Base-by-base conservation (phyloP, 768 basidiomycete genomes). In the Boletus speciosus region DNA sequence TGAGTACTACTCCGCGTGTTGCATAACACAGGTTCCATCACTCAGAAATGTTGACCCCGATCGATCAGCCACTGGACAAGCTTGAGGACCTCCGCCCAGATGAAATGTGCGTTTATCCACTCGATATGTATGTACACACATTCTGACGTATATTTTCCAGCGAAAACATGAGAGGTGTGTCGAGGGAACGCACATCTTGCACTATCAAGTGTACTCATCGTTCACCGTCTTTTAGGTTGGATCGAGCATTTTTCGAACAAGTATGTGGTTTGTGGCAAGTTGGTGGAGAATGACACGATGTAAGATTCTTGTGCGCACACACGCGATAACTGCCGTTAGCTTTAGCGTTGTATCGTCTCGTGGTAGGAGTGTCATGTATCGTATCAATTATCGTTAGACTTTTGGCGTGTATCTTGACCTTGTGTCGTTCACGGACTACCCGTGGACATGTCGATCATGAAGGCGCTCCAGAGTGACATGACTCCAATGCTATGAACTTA, bases 211-310 rank as follows among this genome's bases (percentile, higher is more conserved):
- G 35, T 45, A 47, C 61, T 49, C 49, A 51, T 51, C 51, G 0
- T 49, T 7, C 49, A 51, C 51, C 51, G 0, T 49, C 7, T 46
- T 27, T 32, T 46, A 90, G 89, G 91, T 23, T 98, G 94, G 94
- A 87, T 93, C 56, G 90, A 93, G 23, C 94, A 96, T 68, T 97
- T 98, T 72, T 81, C 84, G 38, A 86, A 83, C 79, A 97, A 96
- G 69, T 96, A 97, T 67, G 91, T 93, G 65, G 71, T 93, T 46
- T 93, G 92, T 64, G 94, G 94, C 40, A 86, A 83, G 64, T 79
- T 98, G 25, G 88, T 94, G 49, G 88, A 94, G 73, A 91, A 90
- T 64, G 82, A 83, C 60, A 81, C 77, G 46, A 61, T 74, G 39
- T 69, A 50, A 58, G 32, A 34, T 11, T 43, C 35, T 39, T 47